Evolutionary conservation across 345 rosid genomes (phyloP), one percentile per base, ranked within the genome.

Genomic region (Noccaea caerulescens): DNA sequence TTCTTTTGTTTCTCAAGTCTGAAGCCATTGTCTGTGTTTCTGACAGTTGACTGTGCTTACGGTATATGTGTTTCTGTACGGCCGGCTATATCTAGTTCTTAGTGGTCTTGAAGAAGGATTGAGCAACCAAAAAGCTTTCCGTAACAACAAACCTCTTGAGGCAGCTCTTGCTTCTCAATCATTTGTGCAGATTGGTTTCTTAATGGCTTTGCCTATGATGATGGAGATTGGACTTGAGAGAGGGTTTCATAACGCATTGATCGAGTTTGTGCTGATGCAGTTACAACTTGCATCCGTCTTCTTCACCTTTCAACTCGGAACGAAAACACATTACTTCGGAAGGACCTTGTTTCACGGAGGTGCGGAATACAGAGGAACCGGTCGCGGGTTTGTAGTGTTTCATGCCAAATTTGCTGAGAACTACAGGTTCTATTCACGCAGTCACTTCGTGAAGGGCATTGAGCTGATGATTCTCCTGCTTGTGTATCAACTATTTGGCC

Each of bases 351-450:
- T 89, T 55, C 96, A 89, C 68, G 96, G 96, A 57, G 96, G 96
- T 14, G 93, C 96, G 27, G 81, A 89, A 63, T 89, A 89, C 76
- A 82, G 98, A 81, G 83, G 87, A 32, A 92, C 98, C 20, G 98
- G 98, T 8, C 90, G 98, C 10, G 98, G 98, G 7, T 92, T 92
- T 57, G 98, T 92, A 8, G 94, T 92, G 74, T 81, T 80, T 77
- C 96, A 92, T 72, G 96, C 90, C 53, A 92, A 87, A 63, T 89
- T 92, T 75, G 94, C 96, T 1, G 96, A 89, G 43, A 87, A 85
- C 65, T 85, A 86, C 63, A 77, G 93, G 65, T 72, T 84, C 45
- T 84, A 86, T 69, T 88, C 93, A 14, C 81, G 88, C 14, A 84
- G 88, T 76, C 93, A 88, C 72, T 88, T 88, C 34, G 88, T 84